Base-by-base conservation (phyloP, 2,329 filamentous ascomycete genomes). In the Keithomyces neogunnii region DNA sequence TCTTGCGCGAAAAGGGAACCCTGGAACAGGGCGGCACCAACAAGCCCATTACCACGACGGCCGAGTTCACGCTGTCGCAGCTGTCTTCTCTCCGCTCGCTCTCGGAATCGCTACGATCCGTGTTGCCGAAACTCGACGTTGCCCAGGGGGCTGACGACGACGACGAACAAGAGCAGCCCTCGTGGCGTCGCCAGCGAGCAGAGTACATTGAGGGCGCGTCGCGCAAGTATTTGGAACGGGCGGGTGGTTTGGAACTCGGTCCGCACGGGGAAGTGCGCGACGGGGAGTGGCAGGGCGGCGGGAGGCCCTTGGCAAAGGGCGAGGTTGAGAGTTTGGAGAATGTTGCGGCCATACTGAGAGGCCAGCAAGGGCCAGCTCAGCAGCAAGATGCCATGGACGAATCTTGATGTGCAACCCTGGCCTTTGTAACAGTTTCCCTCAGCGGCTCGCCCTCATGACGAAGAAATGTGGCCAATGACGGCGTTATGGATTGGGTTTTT, bases 201-300 rank as follows among this genome's bases (percentile, higher is more conserved):
- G 80, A 86, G 57, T 97, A 97, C 65, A 84, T 97, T 47, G 91
- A 96, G 69, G 78, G 79, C 50, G 84, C 90, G 61, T 88, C 88
- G 48, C 75, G 82, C 58, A 77, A 86, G 53, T 88, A 95, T 64
- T 72, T 96, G 40, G 88, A 95, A 70, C 76, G 71, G 31, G 73
- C 81, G 44, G 73, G 82, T 45, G 86, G 86, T 0, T 69, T 91
- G 51, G 85, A 89, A 60, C 65, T 86, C 35, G 82, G 79, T 2
- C 65, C 70, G 4, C 70, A 77, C 53, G 83, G 83, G 9, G 82
- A 82, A 60, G 75, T 85, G 46, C 74, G 78, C 53, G 82, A 84
- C 60, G 82, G 82, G 9, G 80, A 85, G 63, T 82, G 80, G 79
- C 79, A 81, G 60, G 78, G 76, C 5, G 72, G 72, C 36, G 79